Base-by-base conservation (phyloP, 148 eudicot genomes). In the Vaccinium darrowii region DNA sequence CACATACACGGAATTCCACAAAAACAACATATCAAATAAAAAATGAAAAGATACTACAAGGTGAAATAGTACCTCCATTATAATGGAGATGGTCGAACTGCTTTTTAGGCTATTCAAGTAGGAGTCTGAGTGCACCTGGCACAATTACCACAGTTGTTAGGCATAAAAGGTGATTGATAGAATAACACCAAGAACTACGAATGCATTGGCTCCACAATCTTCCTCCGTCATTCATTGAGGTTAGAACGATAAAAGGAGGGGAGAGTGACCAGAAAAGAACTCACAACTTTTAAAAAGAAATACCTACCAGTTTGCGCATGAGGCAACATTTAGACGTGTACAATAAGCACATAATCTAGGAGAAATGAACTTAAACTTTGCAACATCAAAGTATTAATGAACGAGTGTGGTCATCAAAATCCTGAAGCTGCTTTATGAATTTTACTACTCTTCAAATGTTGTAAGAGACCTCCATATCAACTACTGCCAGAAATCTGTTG, bases 61-160 rank as follows among this genome's bases (percentile, higher is more conserved):
- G 76, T 78, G 36, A 30, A 49, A 19, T 19, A 71, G 79, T 87
- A 96, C 99, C 98, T 94, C 98, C 75, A 94, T 73, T 56, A 96
- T 92, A 15, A 85, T 83, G 85, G 98, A 90, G 62, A 96, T 97
- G 54, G 90, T 91, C 54, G 54, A 58, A 86, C 98, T 96, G 87
- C 90, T 91, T 77, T 91, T 93, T 60, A 96, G 90, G 87, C 98
- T 93, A 82, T 88, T 86, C 87, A 96, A 93, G 91, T 96, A 96
- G 53, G 89, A 85, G 74, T 96, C 89, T 54, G 99, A 88, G 89
- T 96, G 99, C 82, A 96, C 95, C 98, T 96, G 90, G 30, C 86
- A 78, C 71, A 85, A 58, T 27, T 76, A 81, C 15, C 75, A 78
- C 69, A 62, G 83, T 71, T 54, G 73, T 50, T 52, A 86, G 82